These are phyloP conservation scores for Myrica gale DNA, from an alignment of 306 rosid genomes.

Conservation along the genomic window DNA sequence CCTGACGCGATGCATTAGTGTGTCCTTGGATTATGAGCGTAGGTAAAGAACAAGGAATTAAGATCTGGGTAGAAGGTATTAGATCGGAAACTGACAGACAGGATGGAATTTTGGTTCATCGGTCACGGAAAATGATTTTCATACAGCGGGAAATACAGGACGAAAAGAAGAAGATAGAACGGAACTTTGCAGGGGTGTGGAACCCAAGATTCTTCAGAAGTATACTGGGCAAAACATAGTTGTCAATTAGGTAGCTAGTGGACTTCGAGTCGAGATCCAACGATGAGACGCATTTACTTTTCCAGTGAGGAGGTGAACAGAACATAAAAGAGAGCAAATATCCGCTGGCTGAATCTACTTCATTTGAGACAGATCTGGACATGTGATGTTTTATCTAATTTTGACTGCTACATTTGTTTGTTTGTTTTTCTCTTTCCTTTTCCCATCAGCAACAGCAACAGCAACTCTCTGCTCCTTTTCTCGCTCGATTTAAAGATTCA, in stretches of 20 bases:
- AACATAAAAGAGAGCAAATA: slow-evolving; percentile 26
- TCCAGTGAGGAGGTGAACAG: slow-evolving; percentile 22
- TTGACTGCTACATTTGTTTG: slow-evolving; percentile 31
- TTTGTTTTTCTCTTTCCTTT: neutral
- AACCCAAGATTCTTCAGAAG: slow-evolving; percentile 34
- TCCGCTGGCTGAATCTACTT: slow-evolving; percentile 40
- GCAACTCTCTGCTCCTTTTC: too few species aligned
- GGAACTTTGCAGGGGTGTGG: slow-evolving; percentile 40
- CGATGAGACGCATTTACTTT: slow-evolving; percentile 9
- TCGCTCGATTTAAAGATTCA: too few species aligned
- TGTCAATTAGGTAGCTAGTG: slow-evolving; percentile 25
- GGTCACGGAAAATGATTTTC: slow-evolving; percentile 4
- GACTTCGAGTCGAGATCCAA: slow-evolving; percentile 16
- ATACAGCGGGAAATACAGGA: slow-evolving; percentile 31
- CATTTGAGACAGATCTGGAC: slow-evolving; percentile 67
- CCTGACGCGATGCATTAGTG: neutral
- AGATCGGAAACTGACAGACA: slow-evolving; percentile 11
- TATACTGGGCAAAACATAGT: slow-evolving; percentile 14
- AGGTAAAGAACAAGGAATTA: slow-evolving; percentile 13
- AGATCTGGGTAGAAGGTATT: slow-evolving; percentile 42
- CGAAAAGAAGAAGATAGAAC: slow-evolving; percentile 43
- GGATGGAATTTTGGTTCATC: slow-evolving; percentile 21
- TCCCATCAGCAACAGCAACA: too few species aligned
- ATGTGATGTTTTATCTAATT: slow-evolving; percentile 53
- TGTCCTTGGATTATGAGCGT: slow-evolving; percentile 20